These are phyloP conservation scores for Lasiodiplodia sp. DNA, from an alignment of 2,329 filamentous ascomycete species.

Conservation along the genomic window DNA sequence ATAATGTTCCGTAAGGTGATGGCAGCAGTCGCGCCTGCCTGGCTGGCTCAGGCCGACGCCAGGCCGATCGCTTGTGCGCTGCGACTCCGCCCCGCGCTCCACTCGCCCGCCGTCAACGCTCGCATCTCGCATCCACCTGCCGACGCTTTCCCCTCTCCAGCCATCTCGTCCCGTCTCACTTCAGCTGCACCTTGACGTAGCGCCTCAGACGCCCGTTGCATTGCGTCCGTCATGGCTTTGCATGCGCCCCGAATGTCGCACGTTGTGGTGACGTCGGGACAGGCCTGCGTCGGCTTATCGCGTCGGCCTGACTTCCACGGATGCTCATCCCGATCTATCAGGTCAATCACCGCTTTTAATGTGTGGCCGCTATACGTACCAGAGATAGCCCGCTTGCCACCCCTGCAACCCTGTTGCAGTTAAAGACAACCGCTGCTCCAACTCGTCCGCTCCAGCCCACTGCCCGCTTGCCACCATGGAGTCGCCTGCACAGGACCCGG, in stretches of 20 bases:
- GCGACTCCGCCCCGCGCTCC: constrained; percentile 11
- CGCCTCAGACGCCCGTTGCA: background rate
- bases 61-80: background rate
- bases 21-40: background rate
- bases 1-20: background rate
- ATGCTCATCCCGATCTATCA: constrained; percentile 23
- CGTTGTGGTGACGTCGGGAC: constrained; percentile 6
- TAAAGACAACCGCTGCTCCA: constrained; percentile 14
- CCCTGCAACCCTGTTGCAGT: constrained; percentile 11
- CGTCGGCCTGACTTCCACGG: constrained; percentile 8
- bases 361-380: constrained; percentile 16
- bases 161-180: background rate
- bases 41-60: constrained; percentile 4
- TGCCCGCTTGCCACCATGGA: constrained; percentile 7
- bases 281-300: constrained; percentile 10
- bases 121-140: constrained; percentile 1
- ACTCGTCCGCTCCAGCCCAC: background rate
- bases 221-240: background rate
- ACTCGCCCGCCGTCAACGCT: background rate
- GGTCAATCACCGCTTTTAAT: constrained; percentile 5
- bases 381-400: constrained; percentile 12
- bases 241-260: background rate
- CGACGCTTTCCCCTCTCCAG: constrained; percentile 13
- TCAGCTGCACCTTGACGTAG: constrained; percentile 12
- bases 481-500: background rate